Evolutionary conservation across 2,329 filamentous ascomycete species (phyloP).

Genomic region (Colletotrichum coccodes): DNA sequence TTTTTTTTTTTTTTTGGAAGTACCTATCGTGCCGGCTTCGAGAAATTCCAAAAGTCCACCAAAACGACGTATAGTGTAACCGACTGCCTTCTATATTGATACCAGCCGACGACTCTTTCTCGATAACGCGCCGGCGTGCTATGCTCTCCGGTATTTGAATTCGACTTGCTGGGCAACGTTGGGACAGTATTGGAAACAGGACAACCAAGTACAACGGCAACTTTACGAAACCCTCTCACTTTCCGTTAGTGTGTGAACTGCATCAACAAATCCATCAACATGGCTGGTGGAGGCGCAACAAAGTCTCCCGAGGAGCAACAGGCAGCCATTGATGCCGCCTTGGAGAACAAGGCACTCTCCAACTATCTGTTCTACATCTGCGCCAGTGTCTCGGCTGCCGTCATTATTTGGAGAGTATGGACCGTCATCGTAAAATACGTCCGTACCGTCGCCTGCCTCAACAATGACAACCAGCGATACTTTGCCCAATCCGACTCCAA

Average conservation of each 20-base stretch:
- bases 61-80: not conserved
- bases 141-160: not conserved
- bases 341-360: conserved; percentile 65
- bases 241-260: not conserved
- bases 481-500: conserved; percentile 70
- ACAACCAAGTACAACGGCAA: not conserved
- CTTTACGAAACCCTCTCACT: not conserved
- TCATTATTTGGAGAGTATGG: conserved; percentile 75
- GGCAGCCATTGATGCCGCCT: conserved; percentile 35
- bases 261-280: not conserved
- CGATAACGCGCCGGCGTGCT: not conserved
- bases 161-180: conserved; percentile 2
- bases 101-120: not conserved
- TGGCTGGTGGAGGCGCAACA: conserved; percentile 31
- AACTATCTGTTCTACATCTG: conserved; percentile 72
- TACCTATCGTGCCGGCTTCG: conserved; percentile 24
- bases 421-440: conserved; percentile 73
- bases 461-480: conserved; percentile 83
- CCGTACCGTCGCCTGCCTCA: conserved; percentile 78
- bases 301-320: conserved; percentile 40
- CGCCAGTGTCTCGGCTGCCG: conserved; percentile 68
- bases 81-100: not conserved
- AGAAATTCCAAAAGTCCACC: not conserved
- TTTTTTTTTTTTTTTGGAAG: conserved; percentile 4
- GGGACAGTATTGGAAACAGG: not conserved